phyloP scores from a whole-genome alignment of 352 stramenopile genomes.

The Poterioochromonas sp. region DNA sequence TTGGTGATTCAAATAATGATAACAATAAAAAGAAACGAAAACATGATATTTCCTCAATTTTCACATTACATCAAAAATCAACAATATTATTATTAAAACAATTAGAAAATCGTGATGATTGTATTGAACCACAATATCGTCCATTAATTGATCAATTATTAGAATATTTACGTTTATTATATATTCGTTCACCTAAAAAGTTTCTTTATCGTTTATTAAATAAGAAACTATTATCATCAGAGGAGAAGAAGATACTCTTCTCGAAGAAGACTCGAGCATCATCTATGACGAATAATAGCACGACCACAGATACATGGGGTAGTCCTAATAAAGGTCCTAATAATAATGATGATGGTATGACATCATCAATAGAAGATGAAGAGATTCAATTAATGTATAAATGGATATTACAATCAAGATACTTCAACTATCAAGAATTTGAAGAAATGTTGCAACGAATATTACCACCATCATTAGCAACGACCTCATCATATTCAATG shows the following conservation, averaged over 20 bases:
- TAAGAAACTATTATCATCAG: not conserved
- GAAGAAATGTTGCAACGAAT: not conserved
- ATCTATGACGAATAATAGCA: no score
- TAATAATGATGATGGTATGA: not conserved
- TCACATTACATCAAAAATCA: not conserved
- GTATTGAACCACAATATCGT: constrained; percentile 5
- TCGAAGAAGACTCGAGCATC: no score
- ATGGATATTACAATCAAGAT: not conserved
- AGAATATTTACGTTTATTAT: not conserved
- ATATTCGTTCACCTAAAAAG: constrained; percentile 1
- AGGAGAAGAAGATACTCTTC: not conserved
- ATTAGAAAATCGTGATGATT: not conserved
- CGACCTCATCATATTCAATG: no score
- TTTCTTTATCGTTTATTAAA: constrained; percentile 15
- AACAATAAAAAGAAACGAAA: not conserved
- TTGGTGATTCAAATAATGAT: not conserved
- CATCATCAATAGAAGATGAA: not conserved
- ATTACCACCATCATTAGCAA: not conserved
- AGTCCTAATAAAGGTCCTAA: no score
- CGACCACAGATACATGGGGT: no score
- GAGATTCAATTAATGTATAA: not conserved
- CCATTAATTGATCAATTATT: constrained; percentile 7
- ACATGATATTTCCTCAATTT: not conserved
- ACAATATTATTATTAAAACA: not conserved
- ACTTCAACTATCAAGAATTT: not conserved